Evolutionary conservation across 2,329 filamentous ascomycete genomes (phyloP), one percentile per base, ranked within the genome.

Genomic region (Claviceps digitariae): DNA sequence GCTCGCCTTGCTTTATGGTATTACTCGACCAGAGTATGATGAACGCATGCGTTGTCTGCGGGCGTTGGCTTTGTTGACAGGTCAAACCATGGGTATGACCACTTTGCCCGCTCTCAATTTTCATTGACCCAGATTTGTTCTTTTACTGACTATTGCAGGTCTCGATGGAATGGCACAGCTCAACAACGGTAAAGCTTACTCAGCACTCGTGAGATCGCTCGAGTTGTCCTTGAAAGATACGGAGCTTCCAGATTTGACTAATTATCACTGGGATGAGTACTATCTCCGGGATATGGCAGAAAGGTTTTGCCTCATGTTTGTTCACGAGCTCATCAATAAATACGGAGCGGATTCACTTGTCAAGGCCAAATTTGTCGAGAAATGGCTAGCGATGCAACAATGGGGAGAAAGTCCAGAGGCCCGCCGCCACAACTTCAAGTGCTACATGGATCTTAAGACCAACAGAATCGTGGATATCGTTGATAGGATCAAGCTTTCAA

Each of bases 351-450:
- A 74, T 27, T 75, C 75, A 52, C 67, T 89, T 20, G 69, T 84
- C 53, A 74, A 79, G 63, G 81, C 83, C 40, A 75, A 76, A 7
- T 80, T 90, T 57, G 75, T 90, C 41, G 81, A 84, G 56, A 81
- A 79, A 53, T 90, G 86, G 86, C 75, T 90, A n/a, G 77, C 73
- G 36, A 81, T 79, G 60, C 87, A 90, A 64, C 78, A 81, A 8
- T 90, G 86, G 72, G 86, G 84, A 21, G 69, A 73, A 20, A 68
- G 67, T 1, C 68, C 74, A 2, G 74, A 77, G 52, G 76, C 81
- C 55, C 70, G 74, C 43, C 69, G 68, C n/a, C 67, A 63, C 17
- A 81, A 77, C 58, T 84, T 83, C 60, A 66, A 65, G 23, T 65
- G 71, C 31, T 79, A 81, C 63, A 66, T 75, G 68, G 60, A 70